Evolutionary conservation across 345 rosid species (phyloP), one percentile per base, ranked within the genome.

Genomic region (Eucalyptus pauciflora): DNA sequence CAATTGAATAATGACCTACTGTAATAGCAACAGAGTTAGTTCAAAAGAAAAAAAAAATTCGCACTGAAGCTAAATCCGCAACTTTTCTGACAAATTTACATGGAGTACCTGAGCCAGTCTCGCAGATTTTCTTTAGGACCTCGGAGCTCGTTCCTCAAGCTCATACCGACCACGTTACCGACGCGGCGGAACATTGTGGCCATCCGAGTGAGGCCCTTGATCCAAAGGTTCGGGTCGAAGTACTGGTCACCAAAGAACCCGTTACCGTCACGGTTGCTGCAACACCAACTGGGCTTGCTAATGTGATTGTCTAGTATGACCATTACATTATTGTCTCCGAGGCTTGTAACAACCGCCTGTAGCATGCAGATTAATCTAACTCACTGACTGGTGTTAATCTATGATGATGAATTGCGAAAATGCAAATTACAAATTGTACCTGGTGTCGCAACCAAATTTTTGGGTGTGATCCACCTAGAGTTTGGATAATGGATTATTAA

Each of bases 81-180:
- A 17, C 18, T 16, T 33, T 69, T 33, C 45, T 22, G 37, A 33
- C 43, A 69, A 33, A 33, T 69, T 69, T 69, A 33, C 80, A 69
- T 33, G 24, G 80, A 69, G 58, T 95, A 96, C 97, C 94, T 96
- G 94, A 94, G 95, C 98, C 98, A 97, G 86, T 94, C 98, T 10
- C 94, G 90, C 13, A 91, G 93, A 49, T 94, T 96, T 89, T 96
- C 98, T 54, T 86, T 95, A 50, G 94, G 94, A 85, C 99, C 99
- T 88, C 99, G 91, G 50, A 97, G 98, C 87, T 96, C 99, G 50
- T 97, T 97, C 89, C 99, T 96, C 88, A 97, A 88, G 94, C 99
- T 95, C 96, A 97, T 94, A 86, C 96, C 99, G 41, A 96, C 89
- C 12, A 96, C 98, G 71, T 96, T 93, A n/a, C 93, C 37, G 31